Conservation (phyloP, 345 rosid species). For the Cardamine resedifolia region DNA sequence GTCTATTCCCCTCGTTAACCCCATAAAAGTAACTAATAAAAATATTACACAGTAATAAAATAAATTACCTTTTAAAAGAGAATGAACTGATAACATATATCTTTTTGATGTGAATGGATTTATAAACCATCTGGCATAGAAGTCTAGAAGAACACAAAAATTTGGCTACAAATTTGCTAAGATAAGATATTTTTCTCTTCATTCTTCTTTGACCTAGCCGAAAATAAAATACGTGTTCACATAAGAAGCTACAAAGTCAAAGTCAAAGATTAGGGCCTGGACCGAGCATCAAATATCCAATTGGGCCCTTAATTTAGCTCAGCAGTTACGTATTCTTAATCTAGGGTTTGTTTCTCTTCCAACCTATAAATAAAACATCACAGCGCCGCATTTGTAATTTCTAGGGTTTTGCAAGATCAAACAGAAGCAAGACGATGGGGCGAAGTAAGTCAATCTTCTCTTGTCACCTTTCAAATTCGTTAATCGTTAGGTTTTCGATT, state of each 20-base stretch:
- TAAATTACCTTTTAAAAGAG: neutral
- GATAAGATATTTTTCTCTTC: neutral
- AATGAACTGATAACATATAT: neutral
- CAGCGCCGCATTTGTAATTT: neutral
- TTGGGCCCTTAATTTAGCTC: conserved; percentile 26
- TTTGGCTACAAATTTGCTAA: neutral
- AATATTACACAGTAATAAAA: too few relatives aligned
- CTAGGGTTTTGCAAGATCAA: conserved; percentile 21
- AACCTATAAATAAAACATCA: neutral
- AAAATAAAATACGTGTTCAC: conserved; percentile 3
- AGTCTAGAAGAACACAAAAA: neutral
- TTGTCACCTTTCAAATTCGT: neutral
- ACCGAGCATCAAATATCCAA: conserved; percentile 9
- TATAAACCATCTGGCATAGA: neutral
- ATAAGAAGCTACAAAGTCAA: conserved; percentile 2
- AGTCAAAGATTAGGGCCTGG: conserved; percentile 28
- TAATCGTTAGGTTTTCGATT: neutral
- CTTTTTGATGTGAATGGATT: neutral
- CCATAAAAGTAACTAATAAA: too few relatives aligned
- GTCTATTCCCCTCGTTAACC: neutral
- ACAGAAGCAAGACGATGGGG: conserved; percentile 3
- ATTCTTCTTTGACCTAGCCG: neutral
- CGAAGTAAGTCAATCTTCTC: conserved; percentile 31
- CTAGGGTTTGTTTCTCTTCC: neutral
- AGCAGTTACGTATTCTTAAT: conserved; percentile 23